A percentile compares a stretch with the other conserved stretches of the same genome.
Evolutionary conservation across 1,139 yeast species (phyloP).

Genomic region (Scheffersomyces stambukii): DNA sequence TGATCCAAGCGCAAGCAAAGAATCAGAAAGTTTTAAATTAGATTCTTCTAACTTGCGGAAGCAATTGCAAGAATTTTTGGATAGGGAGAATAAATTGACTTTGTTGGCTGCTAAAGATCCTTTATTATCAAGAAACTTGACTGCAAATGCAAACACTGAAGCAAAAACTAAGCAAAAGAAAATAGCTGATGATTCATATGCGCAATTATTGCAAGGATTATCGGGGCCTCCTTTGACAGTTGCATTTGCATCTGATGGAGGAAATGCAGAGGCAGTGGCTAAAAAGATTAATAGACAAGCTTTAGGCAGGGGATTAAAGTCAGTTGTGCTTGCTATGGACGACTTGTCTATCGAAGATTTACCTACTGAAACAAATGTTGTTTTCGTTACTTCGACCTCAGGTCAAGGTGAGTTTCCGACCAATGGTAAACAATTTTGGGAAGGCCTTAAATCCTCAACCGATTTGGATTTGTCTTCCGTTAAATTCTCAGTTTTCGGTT

Average conservation of each 20-base stretch:
- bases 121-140: constrained; percentile 69
- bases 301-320: constrained; percentile 78
- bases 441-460: constrained; percentile 61
- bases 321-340: constrained; percentile 77
- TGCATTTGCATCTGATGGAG: constrained; percentile 94
- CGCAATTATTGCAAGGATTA: constrained; percentile 74
- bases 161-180: constrained; percentile 57
- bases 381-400: constrained; percentile 83
- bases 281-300: constrained; percentile 83
- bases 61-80: constrained; percentile 75
- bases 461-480: constrained; percentile 71
- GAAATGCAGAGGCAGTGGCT: constrained; percentile 82
- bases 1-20: constrained; percentile 54
- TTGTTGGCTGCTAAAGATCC: constrained; percentile 71
- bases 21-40: constrained; percentile 59
- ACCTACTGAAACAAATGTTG: constrained; percentile 74
- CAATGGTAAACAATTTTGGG: constrained; percentile 92
- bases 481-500: constrained; percentile 76
- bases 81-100: constrained; percentile 84
- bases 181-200: constrained; percentile 75
- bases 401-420: constrained; percentile 99
- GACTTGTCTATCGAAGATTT: constrained; percentile 79
- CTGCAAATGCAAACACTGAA: constrained; percentile 55
- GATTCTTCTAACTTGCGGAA: constrained; percentile 82
- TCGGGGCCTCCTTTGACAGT: constrained; percentile 92